Base-by-base conservation (phyloP, 345 rosid species). In the Gossypium ekmanianum region DNA sequence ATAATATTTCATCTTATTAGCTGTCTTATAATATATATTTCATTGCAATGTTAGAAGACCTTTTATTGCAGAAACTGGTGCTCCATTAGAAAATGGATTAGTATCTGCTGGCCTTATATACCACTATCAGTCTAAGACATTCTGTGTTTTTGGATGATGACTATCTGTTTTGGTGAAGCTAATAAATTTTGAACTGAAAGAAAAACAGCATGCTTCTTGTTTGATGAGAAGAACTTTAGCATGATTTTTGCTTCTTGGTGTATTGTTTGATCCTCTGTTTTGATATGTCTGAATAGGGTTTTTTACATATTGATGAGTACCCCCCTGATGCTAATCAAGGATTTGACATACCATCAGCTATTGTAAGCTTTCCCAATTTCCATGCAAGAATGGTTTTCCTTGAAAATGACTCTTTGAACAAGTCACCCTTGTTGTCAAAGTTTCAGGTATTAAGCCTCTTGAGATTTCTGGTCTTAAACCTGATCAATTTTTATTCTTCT, bases 281-380 rank as follows among this genome's bases (percentile, higher is more conserved):
- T 3, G 54, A 71, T 52, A 26, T 81, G 73, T 69, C 7, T 77
- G 52, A 63, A 71, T 80, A 95, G 97, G 98, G 99, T 14, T 95
- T 93, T 81, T 81, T 95, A 65, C 99, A 93, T 83, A 90, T 93
- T 51, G 97, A 91, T 85, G 99, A 95, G 74, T 95, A 95, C 82
- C 97, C 98, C 72, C 98, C 99, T 12, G 98, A 93, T 89, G 99
- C 99, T 77, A 93, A 93, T 82, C 99, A 95, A 86, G 97, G 99
- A 78, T 93, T 87, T 66, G 97, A 95, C 80, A 93, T 95, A 76
- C 98, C 98, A 56, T 91, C 98, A 17, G 98, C 99, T 62, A 79
- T 86, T 47, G 83, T 93, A 80, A 89, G 88, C 82, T 95, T 89
- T 76, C 97, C 98, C 5, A 51, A 82, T 74, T 84, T 86, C 71